Percentiles rank a stretch among this genome's conserved stretches.
phyloP scores from a whole-genome alignment of 495 filamentous ascomycete species.

The Margaritispora aquatica region DNA sequence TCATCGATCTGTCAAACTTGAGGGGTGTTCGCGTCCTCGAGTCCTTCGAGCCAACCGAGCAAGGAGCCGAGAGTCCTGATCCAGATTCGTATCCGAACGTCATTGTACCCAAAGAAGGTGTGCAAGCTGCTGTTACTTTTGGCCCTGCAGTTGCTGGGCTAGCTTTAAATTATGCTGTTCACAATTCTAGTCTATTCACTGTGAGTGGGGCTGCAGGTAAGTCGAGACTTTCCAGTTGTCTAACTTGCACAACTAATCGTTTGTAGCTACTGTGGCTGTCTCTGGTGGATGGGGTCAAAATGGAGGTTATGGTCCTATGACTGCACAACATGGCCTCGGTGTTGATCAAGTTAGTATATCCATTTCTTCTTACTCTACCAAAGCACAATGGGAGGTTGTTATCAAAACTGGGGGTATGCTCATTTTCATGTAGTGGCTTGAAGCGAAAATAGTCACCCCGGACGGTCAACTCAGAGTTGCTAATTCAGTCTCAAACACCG shows the following conservation, averaged over 20 bases:
- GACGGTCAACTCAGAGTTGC: constrained; percentile 30
- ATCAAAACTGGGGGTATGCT: constrained; percentile 35
- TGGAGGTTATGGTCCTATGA: neutral
- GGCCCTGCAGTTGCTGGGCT: neutral
- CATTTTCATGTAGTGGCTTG: constrained; percentile 35
- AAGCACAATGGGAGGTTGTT: constrained; percentile 30
- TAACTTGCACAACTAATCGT: neutral
- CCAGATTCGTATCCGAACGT: neutral
- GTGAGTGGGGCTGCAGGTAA: neutral
- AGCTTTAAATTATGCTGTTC: neutral
- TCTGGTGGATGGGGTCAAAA: neutral
- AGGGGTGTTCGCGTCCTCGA: neutral
- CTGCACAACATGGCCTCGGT: neutral
- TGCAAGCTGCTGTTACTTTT: neutral
- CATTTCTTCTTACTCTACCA: no score
- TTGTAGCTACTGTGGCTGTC: neutral
- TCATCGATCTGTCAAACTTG: neutral
- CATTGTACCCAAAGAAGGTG: neutral
- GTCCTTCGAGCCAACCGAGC: neutral
- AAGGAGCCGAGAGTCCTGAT: neutral
- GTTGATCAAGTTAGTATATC: constrained; percentile 33
- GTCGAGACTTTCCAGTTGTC: neutral
- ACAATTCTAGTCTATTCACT: neutral
- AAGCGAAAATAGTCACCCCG: constrained; percentile 31
- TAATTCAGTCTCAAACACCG: constrained; percentile 24